Evolutionary conservation across 2,329 filamentous ascomycete genomes (phyloP).

Genomic region (Aplosporella prunicola): DNA sequence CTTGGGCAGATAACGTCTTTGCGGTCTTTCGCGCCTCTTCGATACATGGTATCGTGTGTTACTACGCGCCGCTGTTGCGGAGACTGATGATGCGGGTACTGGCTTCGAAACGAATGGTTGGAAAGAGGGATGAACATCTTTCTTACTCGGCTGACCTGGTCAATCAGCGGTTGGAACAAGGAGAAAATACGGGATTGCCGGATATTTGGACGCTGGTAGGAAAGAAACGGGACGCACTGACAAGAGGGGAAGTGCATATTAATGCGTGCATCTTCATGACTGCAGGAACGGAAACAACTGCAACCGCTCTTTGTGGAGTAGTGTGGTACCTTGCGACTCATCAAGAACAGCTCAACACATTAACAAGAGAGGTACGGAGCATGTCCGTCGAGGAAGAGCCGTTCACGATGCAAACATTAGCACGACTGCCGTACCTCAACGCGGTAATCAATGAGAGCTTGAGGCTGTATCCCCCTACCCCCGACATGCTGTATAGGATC

Average conservation of each 20-base stretch:
- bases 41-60: not conserved
- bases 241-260: conserved; percentile 12
- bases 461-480: conserved; percentile 35
- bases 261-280: conserved; percentile 17
- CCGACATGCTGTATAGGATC: conserved; percentile 23
- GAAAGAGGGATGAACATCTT: not conserved
- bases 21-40: conserved; percentile 12
- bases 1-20: conserved; percentile 25
- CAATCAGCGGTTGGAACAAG: not conserved
- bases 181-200: not conserved
- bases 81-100: not conserved
- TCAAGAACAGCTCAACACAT: not conserved
- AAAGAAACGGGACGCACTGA: not conserved
- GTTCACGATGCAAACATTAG: not conserved
- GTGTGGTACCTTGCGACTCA: conserved; percentile 25
- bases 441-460: conserved; percentile 32
- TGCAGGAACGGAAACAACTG: conserved; percentile 34
- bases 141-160: not conserved
- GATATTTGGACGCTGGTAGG: not conserved
- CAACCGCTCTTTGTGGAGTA: conserved; percentile 27
- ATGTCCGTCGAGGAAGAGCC: conserved; percentile 7
- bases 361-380: not conserved
- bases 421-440: not conserved
- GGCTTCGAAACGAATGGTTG: not conserved
- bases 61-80: not conserved